These are phyloP conservation scores for Tylopilus balloui DNA, from an alignment of 768 basidiomycete species.

Conservation along the genomic window DNA sequence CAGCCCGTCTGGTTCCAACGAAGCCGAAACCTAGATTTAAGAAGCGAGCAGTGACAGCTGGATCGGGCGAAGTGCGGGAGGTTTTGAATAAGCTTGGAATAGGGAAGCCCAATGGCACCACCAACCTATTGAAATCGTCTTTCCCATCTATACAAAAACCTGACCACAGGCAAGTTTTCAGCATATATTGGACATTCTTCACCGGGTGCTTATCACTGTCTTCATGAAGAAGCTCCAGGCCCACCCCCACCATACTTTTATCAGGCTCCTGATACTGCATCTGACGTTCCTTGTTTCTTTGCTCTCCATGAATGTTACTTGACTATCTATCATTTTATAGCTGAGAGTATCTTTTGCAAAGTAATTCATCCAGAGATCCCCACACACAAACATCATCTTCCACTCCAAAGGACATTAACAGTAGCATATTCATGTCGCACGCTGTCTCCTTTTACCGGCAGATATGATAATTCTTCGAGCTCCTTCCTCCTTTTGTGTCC, in stretches of 20 bases:
- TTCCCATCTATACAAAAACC: constrained; percentile 54
- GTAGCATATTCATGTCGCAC: constrained; percentile 18
- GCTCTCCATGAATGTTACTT: constrained; percentile 1
- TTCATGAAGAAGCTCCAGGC: constrained; percentile 13
- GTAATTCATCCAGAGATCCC: constrained; percentile 21
- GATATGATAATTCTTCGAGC: constrained; percentile 56
- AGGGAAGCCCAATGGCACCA: constrained; percentile 59
- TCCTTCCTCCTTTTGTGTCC: constrained; percentile 83
- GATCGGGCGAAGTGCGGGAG: constrained; percentile 71
- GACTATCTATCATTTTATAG: constrained; percentile 11
- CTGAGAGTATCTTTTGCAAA: constrained; percentile 7
- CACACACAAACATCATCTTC: constrained; percentile 16
- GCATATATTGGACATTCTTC: background rate
- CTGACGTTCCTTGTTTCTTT: constrained; percentile 3
- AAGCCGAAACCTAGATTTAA: constrained; percentile 56
- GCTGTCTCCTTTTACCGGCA: constrained; percentile 30
- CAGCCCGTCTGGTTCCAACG: constrained; percentile 40
- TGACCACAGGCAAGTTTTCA: constrained; percentile 36
- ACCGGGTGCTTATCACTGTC: constrained; percentile 3
- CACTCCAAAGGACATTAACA: constrained; percentile 7
- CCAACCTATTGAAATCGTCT: constrained; percentile 64
- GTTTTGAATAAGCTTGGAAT: constrained; percentile 81
- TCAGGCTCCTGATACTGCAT: constrained; percentile 15
- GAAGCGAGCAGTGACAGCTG: constrained; percentile 45
- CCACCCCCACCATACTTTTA: constrained; percentile 5